phyloP scores from a whole-genome alignment of 106 monocot species.

The Dioscorea dumetorum region DNA sequence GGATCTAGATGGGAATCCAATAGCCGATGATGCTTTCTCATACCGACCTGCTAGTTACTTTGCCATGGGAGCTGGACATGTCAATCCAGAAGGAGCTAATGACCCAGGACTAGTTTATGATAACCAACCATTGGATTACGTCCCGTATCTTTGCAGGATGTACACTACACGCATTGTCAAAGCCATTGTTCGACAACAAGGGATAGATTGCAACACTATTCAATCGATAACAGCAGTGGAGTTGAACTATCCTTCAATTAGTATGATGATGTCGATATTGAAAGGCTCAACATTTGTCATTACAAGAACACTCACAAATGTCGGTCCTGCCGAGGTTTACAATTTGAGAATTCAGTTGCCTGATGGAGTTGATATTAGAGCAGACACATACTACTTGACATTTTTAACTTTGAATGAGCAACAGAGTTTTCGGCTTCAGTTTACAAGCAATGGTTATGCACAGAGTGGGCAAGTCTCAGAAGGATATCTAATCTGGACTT shows the following conservation, averaged over 20 bases:
- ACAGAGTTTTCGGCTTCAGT: slow-evolving; percentile 5
- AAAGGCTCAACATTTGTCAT: background rate
- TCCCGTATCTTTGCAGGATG: slow-evolving; percentile 22
- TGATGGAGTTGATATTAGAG: background rate
- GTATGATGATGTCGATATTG: too few species aligned
- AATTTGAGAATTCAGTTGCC: background rate
- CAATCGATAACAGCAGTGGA: background rate
- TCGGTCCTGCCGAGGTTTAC: background rate
- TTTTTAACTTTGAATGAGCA: background rate
- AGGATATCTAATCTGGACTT: slow-evolving; percentile 17
- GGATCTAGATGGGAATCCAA: background rate
- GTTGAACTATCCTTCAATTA: background rate
- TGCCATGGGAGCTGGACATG: slow-evolving; percentile 31
- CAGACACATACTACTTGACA: background rate
- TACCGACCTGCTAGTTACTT: slow-evolving; percentile 7
- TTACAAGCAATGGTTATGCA: background rate
- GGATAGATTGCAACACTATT: too few species aligned
- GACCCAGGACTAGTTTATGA: slow-evolving; percentile 32
- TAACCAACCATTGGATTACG: slow-evolving; percentile 18
- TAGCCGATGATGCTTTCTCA: background rate
- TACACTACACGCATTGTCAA: background rate
- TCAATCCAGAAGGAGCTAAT: slow-evolving; percentile 16
- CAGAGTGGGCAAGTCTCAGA: background rate
- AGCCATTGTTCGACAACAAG: background rate
- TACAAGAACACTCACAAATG: background rate